phyloP scores from a whole-genome alignment of 2,329 filamentous ascomycete species.

The Stachybotrys chartarum region DNA sequence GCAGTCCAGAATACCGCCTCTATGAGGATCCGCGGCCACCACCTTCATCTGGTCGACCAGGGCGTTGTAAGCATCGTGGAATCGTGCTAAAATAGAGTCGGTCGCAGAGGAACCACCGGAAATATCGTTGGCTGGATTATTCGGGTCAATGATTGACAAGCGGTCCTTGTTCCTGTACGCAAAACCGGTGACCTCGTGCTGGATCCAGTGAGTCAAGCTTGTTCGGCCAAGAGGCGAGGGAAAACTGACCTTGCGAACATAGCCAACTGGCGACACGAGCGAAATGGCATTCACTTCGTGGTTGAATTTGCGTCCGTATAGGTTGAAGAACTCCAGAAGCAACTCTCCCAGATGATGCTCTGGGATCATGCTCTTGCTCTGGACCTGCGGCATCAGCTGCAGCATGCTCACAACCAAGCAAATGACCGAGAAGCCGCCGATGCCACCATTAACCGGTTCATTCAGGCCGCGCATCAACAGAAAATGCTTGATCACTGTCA shows the following conservation, averaged over 20 bases:
- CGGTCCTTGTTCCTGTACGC: constrained; percentile 57
- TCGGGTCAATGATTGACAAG: constrained; percentile 87
- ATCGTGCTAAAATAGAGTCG: constrained; percentile 57
- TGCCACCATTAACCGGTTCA: constrained; percentile 82
- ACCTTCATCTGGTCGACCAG: constrained; percentile 53
- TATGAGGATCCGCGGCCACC: constrained; percentile 27
- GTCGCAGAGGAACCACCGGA: constrained; percentile 76
- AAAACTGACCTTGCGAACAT: constrained; percentile 65
- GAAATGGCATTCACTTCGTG: constrained; percentile 63
- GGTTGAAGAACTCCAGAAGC: constrained; percentile 79
- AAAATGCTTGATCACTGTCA: constrained; percentile 88
- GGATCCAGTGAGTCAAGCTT: background rate
- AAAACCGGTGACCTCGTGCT: constrained; percentile 38
- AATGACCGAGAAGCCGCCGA: constrained; percentile 90
- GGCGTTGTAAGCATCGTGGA: constrained; percentile 54
- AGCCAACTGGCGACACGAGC: constrained; percentile 61
- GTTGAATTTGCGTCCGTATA: constrained; percentile 81
- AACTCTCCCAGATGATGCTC: constrained; percentile 70
- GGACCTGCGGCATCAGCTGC: constrained; percentile 67
- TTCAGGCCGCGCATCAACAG: constrained; percentile 84
- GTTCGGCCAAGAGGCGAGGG: background rate
- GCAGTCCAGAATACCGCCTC: constrained; percentile 52
- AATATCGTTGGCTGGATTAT: constrained; percentile 79
- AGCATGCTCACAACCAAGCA: constrained; percentile 88
- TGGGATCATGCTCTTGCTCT: constrained; percentile 50